Percentiles rank a stretch among this genome's conserved stretches.
phyloP scores from a whole-genome alignment of 2,329 filamentous ascomycete species.

The Sordariomycetes sp. region DNA sequence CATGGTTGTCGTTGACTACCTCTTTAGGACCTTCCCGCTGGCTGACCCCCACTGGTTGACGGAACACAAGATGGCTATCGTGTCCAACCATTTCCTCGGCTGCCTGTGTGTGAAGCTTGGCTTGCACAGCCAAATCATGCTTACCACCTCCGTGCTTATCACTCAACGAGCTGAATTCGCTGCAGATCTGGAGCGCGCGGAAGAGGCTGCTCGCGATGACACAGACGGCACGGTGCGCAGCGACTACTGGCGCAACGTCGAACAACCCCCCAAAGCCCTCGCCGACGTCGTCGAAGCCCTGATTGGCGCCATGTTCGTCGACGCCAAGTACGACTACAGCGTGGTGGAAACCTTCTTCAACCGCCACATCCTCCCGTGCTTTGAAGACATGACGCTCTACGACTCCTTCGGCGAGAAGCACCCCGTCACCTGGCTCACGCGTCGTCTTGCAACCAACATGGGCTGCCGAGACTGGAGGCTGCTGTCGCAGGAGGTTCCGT shows the following conservation, averaged over 20 bases:
- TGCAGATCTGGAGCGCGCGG: slow-evolving; percentile 44
- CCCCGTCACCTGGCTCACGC: slow-evolving; percentile 65
- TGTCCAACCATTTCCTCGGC: slow-evolving; percentile 88
- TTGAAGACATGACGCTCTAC: slow-evolving; percentile 78
- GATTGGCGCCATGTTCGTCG: slow-evolving; percentile 84
- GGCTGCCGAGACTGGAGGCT: slow-evolving; percentile 54
- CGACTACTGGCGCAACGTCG: slow-evolving; percentile 61
- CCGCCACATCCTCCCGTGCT: slow-evolving; percentile 65
- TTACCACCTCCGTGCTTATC: slow-evolving; percentile 32
- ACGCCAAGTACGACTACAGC: slow-evolving; percentile 69
- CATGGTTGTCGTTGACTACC: slow-evolving; percentile 65
- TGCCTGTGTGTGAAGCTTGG: slow-evolving; percentile 70
- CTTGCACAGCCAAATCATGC: slow-evolving; percentile 65
- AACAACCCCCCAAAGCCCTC: slow-evolving; percentile 62
- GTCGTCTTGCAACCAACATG: slow-evolving; percentile 53
- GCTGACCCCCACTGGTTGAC: slow-evolving; percentile 95
- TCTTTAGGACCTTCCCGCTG: slow-evolving; percentile 67
- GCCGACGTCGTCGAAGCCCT: slow-evolving; percentile 86
- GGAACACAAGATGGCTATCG: slow-evolving; percentile 99
- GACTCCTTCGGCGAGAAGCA: slow-evolving; percentile 82
- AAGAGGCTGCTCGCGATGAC: slow-evolving; percentile 19
- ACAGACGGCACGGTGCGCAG: slow-evolving; percentile 19
- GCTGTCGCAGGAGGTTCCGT: slow-evolving; percentile 34
- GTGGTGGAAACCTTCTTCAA: slow-evolving; percentile 71
- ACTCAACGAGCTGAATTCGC: slow-evolving; percentile 45